Evolutionary conservation across 805 yeast genomes (phyloP).

Genomic region (Pachysolen tannophilus): DNA sequence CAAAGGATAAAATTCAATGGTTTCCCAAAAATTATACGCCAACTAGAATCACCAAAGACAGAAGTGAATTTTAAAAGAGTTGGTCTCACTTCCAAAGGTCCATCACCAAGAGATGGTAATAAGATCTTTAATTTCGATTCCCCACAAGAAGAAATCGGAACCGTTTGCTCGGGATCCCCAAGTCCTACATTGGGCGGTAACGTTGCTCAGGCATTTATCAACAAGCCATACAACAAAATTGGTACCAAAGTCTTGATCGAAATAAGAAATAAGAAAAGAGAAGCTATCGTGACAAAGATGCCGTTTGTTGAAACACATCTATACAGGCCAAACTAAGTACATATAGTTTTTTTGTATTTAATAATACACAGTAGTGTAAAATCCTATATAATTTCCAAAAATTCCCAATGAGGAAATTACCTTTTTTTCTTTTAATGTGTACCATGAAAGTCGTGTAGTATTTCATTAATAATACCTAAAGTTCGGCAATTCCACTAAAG

Average conservation of each 20-base stretch:
- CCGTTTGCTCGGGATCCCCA: constrained; percentile 52
- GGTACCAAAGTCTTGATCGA: constrained; percentile 70
- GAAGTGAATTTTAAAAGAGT: constrained; percentile 55
- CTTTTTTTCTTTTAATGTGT: too few relatives aligned
- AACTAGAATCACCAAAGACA: constrained; percentile 54
- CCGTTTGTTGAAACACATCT: constrained; percentile 79
- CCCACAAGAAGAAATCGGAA: constrained; percentile 42
- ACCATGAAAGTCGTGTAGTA: too few relatives aligned
- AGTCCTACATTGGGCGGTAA: constrained; percentile 62
- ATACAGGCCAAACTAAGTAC: too few relatives aligned
- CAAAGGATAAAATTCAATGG: constrained; percentile 64
- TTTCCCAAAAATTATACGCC: constrained; percentile 55
- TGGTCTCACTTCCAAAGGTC: constrained; percentile 73
- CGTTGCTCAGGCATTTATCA: constrained; percentile 85
- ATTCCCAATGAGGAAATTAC: too few relatives aligned
- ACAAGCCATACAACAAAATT: constrained; percentile 59
- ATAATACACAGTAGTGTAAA: too few relatives aligned
- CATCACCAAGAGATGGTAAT: constrained; percentile 84
- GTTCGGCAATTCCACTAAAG: too few relatives aligned
- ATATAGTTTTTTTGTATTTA: too few relatives aligned
- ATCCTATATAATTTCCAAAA: too few relatives aligned
- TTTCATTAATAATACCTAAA: too few relatives aligned
- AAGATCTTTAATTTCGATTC: constrained; percentile 52
- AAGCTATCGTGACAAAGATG: constrained; percentile 69
- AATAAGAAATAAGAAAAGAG: constrained; percentile 76